Evolutionary conservation across 1,139 yeast genomes (phyloP), one percentile per base, ranked within the genome.

Genomic region (Cylindricascospora bacillispora): DNA sequence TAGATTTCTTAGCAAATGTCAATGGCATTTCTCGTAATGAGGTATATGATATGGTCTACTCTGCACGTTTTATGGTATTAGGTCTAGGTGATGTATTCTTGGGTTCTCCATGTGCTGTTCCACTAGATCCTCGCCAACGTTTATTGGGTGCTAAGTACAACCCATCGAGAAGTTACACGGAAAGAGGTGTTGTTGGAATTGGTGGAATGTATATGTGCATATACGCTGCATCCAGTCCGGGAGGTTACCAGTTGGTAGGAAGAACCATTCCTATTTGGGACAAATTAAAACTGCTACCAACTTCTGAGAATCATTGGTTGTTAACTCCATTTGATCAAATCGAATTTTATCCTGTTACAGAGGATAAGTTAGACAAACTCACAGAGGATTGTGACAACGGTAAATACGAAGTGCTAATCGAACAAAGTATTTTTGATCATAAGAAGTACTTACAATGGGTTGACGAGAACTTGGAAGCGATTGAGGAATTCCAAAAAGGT

Each of bases 131-230:
- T 35, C 76, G 97, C 49, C 95, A 86, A 45, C 71, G 97, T 51
- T 67, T 83, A 37, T 62, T 86, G 37, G 97, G 97, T 31, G 71
- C 95, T 24, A 89, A 89, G 59, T 89, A 89, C 59, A 89, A 89
- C 49, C 98, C 98, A 17, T 81, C 95, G 12, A 73, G 98, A 64
- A 83, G 95, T 1, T 83, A 67, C 62, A 89, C 98, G 3, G 95
- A 95, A 25, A 82, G 83, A 50, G 98, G 97, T 44, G 80, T 92
- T 22, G 97, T 89, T 41, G 98, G 98, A 49, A 77, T 89, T 54
- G 98, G 97, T 42, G 97, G 97, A 44, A 83, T 78, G 77, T 89
- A 85, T 65, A 85, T 86, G 95, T 86, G 97, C 63, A 86, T 89
- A 45, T 89, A 89, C 59, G 85, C 97, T 26, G 85, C 86, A 86